Evolutionary conservation across 352 stramenopile genomes (phyloP).

Genomic region (Aphanomyces astaci): DNA sequence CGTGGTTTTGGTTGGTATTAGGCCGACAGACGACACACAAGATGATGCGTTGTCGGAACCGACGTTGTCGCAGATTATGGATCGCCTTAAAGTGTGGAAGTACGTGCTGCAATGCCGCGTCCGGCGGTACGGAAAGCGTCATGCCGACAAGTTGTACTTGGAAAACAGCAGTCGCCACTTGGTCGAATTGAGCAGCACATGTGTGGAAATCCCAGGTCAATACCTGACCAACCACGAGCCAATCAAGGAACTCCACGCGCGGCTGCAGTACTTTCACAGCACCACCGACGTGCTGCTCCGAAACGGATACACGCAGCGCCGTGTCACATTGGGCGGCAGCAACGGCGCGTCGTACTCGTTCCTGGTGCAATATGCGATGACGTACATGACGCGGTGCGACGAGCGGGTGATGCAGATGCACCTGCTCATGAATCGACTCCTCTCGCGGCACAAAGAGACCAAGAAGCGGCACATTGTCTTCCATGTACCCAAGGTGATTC

Average conservation of each 20-base stretch:
- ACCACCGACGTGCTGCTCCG: slow-evolving; percentile 76
- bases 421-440: slow-evolving; percentile 77
- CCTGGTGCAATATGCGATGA: slow-evolving; percentile 89
- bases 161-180: slow-evolving; percentile 86
- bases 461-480: slow-evolving; percentile 84
- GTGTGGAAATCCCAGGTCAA: slow-evolving; percentile 88
- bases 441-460: slow-evolving; percentile 82
- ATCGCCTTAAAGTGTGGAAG: slow-evolving; percentile 88
- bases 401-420: slow-evolving; percentile 93
- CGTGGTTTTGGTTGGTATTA: too few species aligned
- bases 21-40: neutral
- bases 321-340: slow-evolving; percentile 82
- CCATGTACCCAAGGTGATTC: slow-evolving; percentile 87
- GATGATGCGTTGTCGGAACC: slow-evolving; percentile 28
- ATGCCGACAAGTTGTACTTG: slow-evolving; percentile 63
- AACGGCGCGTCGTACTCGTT: slow-evolving; percentile 87
- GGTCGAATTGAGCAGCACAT: slow-evolving; percentile 79
- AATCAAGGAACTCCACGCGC: slow-evolving; percentile 87
- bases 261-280: slow-evolving; percentile 85
- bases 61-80: slow-evolving; percentile 80
- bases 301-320: slow-evolving; percentile 87
- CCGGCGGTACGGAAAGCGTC: slow-evolving; percentile 59
- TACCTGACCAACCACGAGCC: slow-evolving; percentile 88
- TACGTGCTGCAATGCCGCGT: slow-evolving; percentile 79
- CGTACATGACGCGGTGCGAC: slow-evolving; percentile 89